These are phyloP conservation scores for Mercurialis annua DNA, from an alignment of 345 rosid species.

Conservation along the genomic window DNA sequence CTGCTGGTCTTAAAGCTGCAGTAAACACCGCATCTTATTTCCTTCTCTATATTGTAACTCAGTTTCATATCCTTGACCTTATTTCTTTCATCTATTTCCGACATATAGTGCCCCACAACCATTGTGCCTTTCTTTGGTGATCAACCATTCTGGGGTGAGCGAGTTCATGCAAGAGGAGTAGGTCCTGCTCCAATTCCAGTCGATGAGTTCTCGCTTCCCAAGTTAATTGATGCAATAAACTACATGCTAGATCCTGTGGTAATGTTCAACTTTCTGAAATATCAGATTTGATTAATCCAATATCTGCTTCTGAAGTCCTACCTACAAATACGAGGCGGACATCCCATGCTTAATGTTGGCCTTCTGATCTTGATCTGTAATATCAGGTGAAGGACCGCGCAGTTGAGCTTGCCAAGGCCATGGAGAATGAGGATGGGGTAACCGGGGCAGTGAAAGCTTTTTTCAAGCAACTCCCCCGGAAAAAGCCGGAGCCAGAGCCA, in stretches of 20 bases:
- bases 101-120: conserved; percentile 84
- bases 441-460: conserved; percentile 94
- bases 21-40: conserved; percentile 34
- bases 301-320: neutral
- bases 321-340: neutral
- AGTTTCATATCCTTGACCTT: neutral
- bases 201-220: conserved; percentile 78
- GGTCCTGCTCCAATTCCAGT: conserved; percentile 93
- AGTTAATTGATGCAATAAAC: conserved; percentile 70
- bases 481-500: conserved; percentile 26
- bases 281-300: neutral
- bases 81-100: conserved; percentile 1
- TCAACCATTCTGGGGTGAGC: conserved; percentile 98
- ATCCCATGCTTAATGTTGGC: too few relatives aligned
- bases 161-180: conserved; percentile 82
- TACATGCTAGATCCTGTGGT: conserved; percentile 67
- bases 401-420: conserved; percentile 78
- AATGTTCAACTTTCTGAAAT: conserved; percentile 10
- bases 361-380: neutral
- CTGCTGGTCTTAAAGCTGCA: conserved; percentile 96
- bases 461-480: conserved; percentile 68
- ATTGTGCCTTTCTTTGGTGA: conserved; percentile 97
- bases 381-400: conserved; percentile 79
- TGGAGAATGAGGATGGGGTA: conserved; percentile 95
- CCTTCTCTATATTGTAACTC: neutral